Evolutionary conservation across 2,329 filamentous ascomycete genomes (phyloP).

Genomic region (Fusarium sp.): DNA sequence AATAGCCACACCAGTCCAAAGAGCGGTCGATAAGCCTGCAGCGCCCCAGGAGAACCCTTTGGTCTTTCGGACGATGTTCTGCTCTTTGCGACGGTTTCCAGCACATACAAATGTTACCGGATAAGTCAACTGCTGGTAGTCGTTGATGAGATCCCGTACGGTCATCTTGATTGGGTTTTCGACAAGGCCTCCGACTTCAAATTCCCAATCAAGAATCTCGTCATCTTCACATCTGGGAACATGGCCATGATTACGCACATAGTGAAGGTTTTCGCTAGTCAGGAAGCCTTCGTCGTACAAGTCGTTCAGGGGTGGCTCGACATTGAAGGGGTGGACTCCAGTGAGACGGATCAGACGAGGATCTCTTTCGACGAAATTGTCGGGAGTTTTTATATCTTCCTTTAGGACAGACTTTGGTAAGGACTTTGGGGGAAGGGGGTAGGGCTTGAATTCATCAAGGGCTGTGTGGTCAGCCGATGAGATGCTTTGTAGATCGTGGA

Average conservation of each 20-base stretch:
- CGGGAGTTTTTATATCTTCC: conserved; percentile 86
- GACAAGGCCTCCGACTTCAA: conserved; percentile 86
- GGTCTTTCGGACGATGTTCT: conserved; percentile 89
- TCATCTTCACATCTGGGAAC: conserved; percentile 81
- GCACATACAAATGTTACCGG: conserved; percentile 92
- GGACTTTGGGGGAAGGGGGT: conserved; percentile 77
- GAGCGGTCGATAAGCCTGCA: conserved; percentile 84
- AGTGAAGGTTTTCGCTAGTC: conserved; percentile 88
- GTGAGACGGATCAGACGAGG: conserved; percentile 85
- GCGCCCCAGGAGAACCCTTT: conserved; percentile 96
- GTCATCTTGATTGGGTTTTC: conserved; percentile 79
- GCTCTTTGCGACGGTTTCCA: conserved; percentile 91
- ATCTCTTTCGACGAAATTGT: conserved; percentile 83
- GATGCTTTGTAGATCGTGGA: conserved; percentile 38
- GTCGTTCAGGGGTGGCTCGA: conserved; percentile 82
- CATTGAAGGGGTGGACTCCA: conserved; percentile 91
- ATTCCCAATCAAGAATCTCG: conserved; percentile 82
- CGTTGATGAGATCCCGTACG: conserved; percentile 75
- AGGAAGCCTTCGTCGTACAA: conserved; percentile 86
- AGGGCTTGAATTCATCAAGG: conserved; percentile 46
- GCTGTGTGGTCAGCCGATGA: conserved; percentile 32
- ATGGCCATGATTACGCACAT: conserved; percentile 89
- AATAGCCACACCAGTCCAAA: conserved; percentile 87
- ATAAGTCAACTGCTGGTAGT: conserved; percentile 85
- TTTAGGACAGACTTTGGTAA: conserved; percentile 72